Evolutionary conservation across 306 rosid genomes (phyloP), one percentile per base, ranked within the genome.

Genomic region (Delonix regia): DNA sequence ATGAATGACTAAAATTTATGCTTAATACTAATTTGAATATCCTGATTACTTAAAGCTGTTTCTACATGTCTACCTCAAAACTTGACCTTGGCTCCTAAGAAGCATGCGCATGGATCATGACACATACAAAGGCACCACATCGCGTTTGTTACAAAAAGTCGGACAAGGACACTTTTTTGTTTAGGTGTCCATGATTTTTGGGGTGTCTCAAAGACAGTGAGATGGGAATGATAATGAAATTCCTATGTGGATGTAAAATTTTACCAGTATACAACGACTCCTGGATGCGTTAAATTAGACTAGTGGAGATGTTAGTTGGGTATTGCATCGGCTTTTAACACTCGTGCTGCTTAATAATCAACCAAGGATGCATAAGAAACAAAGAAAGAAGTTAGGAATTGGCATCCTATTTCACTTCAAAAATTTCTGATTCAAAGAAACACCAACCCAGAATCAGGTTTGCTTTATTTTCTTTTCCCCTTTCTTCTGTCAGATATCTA

Each of bases 391-490:
- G 19, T 11, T 30, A 10, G 18, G 25, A 28, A 28, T 24, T 1
- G 4, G 7, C 36, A 24, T 59, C 7, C 12, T 59, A 11, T 59
- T 55, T 55, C 30, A n/a, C 53, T 22, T 61, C 51, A 19, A 49
- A 77, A 52, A 41, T 28, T 28, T 70, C 55, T 60, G 14, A 72
- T 63, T 24, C 70, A 72, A 57, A 73, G 56, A 73, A 57, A 3
- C 7, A 14, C 19, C 18, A n/a, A 56, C 66, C 33, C 34, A 30
- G 19, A 11, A n/a, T 25, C 11, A 15, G 19, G 25, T 30, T 16
- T 52, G 14, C 4, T 53, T 53, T 15, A 3, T 30, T 55, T 24
- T 12, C 0, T 19, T 64, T 36, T 66, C 6, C 9, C 13, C 18
- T 8, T 45, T 65, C 51, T 45, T 41, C 42, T 24, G 15, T 51